These are phyloP conservation scores for Gossypium bickii DNA, from an alignment of 345 rosid species.

Conservation along the genomic window DNA sequence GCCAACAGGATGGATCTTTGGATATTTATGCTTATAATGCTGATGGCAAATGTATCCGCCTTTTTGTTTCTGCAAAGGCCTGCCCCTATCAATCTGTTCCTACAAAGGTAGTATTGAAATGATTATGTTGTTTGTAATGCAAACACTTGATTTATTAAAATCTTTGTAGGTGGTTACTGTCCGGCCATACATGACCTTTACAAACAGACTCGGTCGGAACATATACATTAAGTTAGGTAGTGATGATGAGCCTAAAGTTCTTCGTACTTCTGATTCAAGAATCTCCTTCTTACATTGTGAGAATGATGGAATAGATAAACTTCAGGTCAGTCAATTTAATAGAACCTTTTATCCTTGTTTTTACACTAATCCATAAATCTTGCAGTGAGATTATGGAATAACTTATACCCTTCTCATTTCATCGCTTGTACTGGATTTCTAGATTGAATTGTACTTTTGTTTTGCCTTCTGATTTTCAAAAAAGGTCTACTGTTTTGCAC, in stretches of 20 bases:
- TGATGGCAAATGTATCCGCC: slow-evolving; percentile 69
- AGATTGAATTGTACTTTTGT: no score
- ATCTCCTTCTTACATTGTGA: slow-evolving; percentile 53
- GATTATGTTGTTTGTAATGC: not conserved
- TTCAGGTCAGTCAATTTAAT: slow-evolving; percentile 64
- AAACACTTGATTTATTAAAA: slow-evolving; percentile 12
- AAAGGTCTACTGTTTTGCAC: no score
- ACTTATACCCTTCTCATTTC: no score
- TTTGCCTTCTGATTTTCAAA: no score
- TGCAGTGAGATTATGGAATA: no score
- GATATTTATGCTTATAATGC: slow-evolving; percentile 68
- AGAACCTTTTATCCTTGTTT: not conserved
- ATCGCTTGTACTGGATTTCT: no score
- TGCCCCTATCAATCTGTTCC: slow-evolving; percentile 79
- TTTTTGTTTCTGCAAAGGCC: slow-evolving; percentile 73
- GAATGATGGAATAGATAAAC: slow-evolving; percentile 52
- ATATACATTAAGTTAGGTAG: slow-evolving; percentile 57
- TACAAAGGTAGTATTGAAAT: slow-evolving; percentile 55
- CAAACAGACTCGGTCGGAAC: slow-evolving; percentile 85
- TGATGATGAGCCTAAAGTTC: slow-evolving; percentile 78
- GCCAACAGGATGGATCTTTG: slow-evolving; percentile 79
- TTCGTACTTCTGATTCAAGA: slow-evolving; percentile 73
- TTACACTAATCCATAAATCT: no score
- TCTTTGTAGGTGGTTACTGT: slow-evolving; percentile 63
- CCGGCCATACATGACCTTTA: slow-evolving; percentile 90